Conservation (phyloP, 1,139 yeast species). For the Pichia sp. region DNA sequence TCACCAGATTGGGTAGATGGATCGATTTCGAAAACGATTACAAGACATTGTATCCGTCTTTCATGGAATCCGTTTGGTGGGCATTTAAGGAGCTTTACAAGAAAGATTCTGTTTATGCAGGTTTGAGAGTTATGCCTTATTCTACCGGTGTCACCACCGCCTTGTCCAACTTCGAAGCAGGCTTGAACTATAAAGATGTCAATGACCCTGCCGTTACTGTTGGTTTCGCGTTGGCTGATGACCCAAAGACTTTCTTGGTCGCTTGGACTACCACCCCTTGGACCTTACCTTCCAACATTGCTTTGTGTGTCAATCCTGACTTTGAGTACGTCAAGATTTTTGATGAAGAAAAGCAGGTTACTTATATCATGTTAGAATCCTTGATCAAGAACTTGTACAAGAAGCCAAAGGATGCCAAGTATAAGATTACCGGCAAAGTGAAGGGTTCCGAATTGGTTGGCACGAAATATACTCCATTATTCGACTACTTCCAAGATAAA, state of each 20-base stretch:
- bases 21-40: conserved; percentile 98
- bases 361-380: conserved; percentile 79
- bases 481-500: conserved; percentile 70
- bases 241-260: conserved; percentile 75
- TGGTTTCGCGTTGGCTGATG: conserved; percentile 77
- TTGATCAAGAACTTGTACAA: conserved; percentile 81
- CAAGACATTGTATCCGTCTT: conserved; percentile 90
- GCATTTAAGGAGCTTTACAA: conserved; percentile 84
- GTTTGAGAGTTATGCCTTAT: conserved; percentile 96
- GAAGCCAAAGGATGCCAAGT: conserved; percentile 89
- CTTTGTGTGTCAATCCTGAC: conserved; percentile 85
- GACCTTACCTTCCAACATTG: conserved; percentile 95
- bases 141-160: conserved; percentile 98
- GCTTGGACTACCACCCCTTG: conserved; percentile 99
- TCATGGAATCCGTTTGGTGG: conserved; percentile 99
- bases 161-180: conserved; percentile 95
- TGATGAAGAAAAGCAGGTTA: conserved; percentile 78
- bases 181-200: conserved; percentile 95
- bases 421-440: conserved; percentile 72
- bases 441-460: conserved; percentile 80
- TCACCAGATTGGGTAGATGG: conserved; percentile 97
- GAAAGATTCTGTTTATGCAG: conserved; percentile 87
- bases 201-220: conserved; percentile 94
- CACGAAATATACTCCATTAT: conserved; percentile 73
- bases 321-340: conserved; percentile 88